Evolutionary conservation across 1,284 basidiomycete genomes (phyloP), one percentile per base, ranked within the genome.

Genomic region (Leccinum ponderosum): DNA sequence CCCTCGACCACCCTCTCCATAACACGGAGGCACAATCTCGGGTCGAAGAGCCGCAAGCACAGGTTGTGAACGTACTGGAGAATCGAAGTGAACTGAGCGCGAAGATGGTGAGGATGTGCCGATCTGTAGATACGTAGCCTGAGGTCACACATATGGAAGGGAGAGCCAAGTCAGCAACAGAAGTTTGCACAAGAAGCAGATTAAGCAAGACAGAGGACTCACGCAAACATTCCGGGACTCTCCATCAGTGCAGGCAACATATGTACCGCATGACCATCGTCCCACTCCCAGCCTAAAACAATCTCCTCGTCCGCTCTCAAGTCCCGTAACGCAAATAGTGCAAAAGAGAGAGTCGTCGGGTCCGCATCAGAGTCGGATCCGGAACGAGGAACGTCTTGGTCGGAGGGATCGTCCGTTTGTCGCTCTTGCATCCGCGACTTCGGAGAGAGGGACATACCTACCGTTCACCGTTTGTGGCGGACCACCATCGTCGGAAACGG

Each of bases 211-310:
- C 58, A 58, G 57, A 62, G 57, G 53, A 67, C 85, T 75, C 70
- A 87, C 86, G 79, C 79, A 65, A 87, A 87, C 50, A 82, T 66
- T 47, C 80, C 76, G 6, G 84, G 82, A 20, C 79, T 78, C 66
- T 87, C 79, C 55, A 93, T 81, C 54, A 94, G 77, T 15, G 87
- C 85, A 4, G 91, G 91, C 0, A 98, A 78, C 55, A 85, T 80
- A 75, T 98, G 96, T 0, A 97, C 87, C 0, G 92, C 87, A 70
- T 95, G 93, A 6, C 87, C 87, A 69, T 98, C 95, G 67, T 97
- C 95, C 96, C 95, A 98, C 73, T 97, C 95, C 95, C 96, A 98
- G 0, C 91, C 93, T 0, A 98, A 76, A 0, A 96, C 87, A 44
- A 98, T 86, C 76, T 98, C 97, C 68, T 97, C 94, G 55, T 90